Base-by-base conservation (phyloP, 2,329 filamentous ascomycete genomes). In the Colletotrichum ledebouriae region DNA sequence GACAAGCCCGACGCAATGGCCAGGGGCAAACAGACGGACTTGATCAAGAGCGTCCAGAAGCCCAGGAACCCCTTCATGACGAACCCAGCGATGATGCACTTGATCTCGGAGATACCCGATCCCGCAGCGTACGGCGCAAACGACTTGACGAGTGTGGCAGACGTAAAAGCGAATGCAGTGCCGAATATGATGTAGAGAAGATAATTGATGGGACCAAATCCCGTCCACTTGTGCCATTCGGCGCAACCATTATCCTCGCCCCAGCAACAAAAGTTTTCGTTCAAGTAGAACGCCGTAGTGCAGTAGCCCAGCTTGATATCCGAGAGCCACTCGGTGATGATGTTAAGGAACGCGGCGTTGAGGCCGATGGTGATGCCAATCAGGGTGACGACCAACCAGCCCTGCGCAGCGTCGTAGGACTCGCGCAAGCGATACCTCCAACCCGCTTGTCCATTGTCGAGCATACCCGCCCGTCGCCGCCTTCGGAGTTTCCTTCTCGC, bases 11-110 rank as follows among this genome's bases (percentile, higher is more conserved):
- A 98, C 12, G 92, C 94, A 77, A 99, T 99, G 49, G 95, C 93
- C 50, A 99, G 84, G 1, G 96, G 96, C 55, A 99, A 83, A 25
- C 92, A 93, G 63, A 98, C 88, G 0, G 94, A 97, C 81, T 99
- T 99, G 82, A 99, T 98, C 69, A 96, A 79, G 37, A 99, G 84
- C 5, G 96, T 98, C 88, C 94, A 94, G 74, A 91, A 91, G 20
- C 95, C 94, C 15, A 99, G 86, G 76, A 99, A 99, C 0, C 94
- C 96, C 80, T 98, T 98, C 96, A 99, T 99, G 57, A 98, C 93
- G 77, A 99, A 99, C 3, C 96, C 96, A 4, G 95, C 96, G 76
- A 99, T 97, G 76, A 99, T 98, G 80, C 94, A 97, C 80, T 99
- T 99, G 85, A 99, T 99, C 82, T 99, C 96, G 12, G 94, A 98